A percentile compares a stretch with the other conserved stretches of the same genome.
Evolutionary conservation across 306 rosid species (phyloP).

Genomic region (Trifolium fragiferum): DNA sequence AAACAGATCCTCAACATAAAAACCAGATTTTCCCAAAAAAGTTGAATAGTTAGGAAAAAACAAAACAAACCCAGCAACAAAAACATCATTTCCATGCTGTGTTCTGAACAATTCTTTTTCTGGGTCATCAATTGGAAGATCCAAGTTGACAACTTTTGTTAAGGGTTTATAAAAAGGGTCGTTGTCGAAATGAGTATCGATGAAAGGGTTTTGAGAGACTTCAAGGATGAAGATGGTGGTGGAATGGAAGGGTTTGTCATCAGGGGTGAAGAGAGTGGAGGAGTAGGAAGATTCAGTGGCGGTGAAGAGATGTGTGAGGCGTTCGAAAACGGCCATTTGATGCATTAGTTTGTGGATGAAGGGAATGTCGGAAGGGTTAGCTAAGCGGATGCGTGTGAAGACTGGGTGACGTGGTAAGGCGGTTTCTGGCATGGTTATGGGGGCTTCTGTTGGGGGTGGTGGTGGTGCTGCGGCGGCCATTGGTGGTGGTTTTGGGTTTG

Average conservation of each 20-base stretch:
- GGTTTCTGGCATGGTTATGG: slow-evolving; percentile 38
- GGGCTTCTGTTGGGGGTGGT: slow-evolving; percentile 56
- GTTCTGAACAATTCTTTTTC: slow-evolving; percentile 55
- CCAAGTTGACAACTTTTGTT: slow-evolving; percentile 43
- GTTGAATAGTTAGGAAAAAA: slow-evolving; percentile 83
- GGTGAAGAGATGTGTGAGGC: slow-evolving; percentile 64
- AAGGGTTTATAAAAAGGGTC: slow-evolving; percentile 51
- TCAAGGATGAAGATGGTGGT: slow-evolving; percentile 84
- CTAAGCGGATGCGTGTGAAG: slow-evolving; percentile 81
- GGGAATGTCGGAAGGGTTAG: slow-evolving; percentile 64
- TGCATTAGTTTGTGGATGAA: slow-evolving; percentile 83
- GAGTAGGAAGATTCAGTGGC: slow-evolving; percentile 74
- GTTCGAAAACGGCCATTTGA: slow-evolving; percentile 85
- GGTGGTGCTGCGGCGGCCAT: slow-evolving; percentile 94
- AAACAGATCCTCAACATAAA: slow-evolving; percentile 78
- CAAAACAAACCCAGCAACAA: slow-evolving; percentile 71
- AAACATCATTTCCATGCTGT: slow-evolving; percentile 24
- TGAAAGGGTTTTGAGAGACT: slow-evolving; percentile 62
- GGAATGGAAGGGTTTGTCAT: slow-evolving; percentile 66
- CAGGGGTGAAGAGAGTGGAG: slow-evolving; percentile 64
- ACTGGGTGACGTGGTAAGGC: slow-evolving; percentile 56
- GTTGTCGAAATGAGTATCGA: neutral
- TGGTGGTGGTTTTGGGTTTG: slow-evolving; percentile 35
- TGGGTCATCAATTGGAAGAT: slow-evolving; percentile 66
- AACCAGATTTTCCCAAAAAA: slow-evolving; percentile 72